These are phyloP conservation scores for Ophiocordyceps sinensis DNA, from an alignment of 2,329 filamentous ascomycete genomes.

Conservation along the genomic window DNA sequence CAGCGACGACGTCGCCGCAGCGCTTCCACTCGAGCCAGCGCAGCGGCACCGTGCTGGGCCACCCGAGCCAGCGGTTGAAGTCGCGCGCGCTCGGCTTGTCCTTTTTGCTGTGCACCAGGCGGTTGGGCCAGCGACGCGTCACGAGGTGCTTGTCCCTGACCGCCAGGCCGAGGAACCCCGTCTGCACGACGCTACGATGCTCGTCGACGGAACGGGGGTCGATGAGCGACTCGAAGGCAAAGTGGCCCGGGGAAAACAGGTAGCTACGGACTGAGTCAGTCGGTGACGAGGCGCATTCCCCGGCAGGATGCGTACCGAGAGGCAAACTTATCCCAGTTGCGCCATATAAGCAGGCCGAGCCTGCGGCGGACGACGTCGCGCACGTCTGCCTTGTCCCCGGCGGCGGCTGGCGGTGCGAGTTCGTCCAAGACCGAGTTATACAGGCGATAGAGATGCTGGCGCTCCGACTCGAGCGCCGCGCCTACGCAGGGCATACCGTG, in stretches of 20 bases:
- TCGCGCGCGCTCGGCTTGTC: constrained; percentile 4
- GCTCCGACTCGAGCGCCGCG: constrained; percentile 3
- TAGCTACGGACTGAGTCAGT: constrained; percentile 1
- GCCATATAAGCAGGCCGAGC: constrained; percentile 9
- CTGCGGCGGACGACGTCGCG: constrained; percentile 5
- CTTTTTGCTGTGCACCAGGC: constrained; percentile 5
- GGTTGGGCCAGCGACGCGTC: constrained; percentile 9
- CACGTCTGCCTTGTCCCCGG: background rate
- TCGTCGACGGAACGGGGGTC: background rate
- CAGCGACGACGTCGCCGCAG: constrained; percentile 1
- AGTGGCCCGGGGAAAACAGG: constrained; percentile 2
- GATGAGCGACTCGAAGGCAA: constrained; percentile 1
- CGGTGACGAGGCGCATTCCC: background rate
- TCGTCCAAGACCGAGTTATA: constrained; percentile 6
- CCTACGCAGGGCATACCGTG: background rate
- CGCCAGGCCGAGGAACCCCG: constrained; percentile 7
- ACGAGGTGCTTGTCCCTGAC: constrained; percentile 9
- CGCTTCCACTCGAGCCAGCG: constrained; percentile 15
- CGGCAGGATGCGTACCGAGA: constrained; percentile 3
- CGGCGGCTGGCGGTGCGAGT: constrained; percentile 6
- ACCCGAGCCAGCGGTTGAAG: constrained; percentile 10
- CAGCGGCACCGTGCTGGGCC: constrained; percentile 7
- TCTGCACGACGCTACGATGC: constrained; percentile 2
- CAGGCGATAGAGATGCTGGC: background rate
- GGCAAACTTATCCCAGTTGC: constrained; percentile 12